phyloP scores from a whole-genome alignment of 495 filamentous ascomycete species.

The Penicillium robsamsonii region DNA sequence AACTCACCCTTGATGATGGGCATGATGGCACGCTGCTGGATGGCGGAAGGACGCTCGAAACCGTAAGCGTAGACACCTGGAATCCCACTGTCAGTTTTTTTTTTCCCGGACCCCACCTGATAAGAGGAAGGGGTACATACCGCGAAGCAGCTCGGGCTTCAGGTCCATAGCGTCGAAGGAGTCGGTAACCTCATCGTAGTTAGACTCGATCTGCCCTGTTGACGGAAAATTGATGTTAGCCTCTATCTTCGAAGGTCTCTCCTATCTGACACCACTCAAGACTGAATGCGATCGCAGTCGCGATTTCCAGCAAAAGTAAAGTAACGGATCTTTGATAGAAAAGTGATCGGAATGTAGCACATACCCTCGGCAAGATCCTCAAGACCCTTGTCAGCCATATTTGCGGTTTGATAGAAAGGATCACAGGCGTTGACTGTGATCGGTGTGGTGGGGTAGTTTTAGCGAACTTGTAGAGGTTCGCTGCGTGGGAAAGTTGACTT shows the following conservation, averaged over 20 bases:
- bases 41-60: constrained; percentile 98
- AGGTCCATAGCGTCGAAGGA: constrained; percentile 98
- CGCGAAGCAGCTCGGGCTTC: constrained; percentile 93
- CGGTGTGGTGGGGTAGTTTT: constrained; percentile 46
- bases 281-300: constrained; percentile 6
- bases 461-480: constrained; percentile 39
- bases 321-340: background rate
- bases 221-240: constrained; percentile 28
- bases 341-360: constrained; percentile 27
- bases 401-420: constrained; percentile 68
- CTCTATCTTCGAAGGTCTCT: constrained; percentile 7
- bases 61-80: constrained; percentile 97
- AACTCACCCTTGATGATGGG: constrained; percentile 97
- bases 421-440: constrained; percentile 69
- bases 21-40: constrained; percentile 99
- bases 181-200: constrained; percentile 99
- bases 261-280: constrained; percentile 22
- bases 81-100: constrained; percentile 33
- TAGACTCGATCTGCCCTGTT: constrained; percentile 96
- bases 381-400: constrained; percentile 96
- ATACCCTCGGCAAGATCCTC: constrained; percentile 91
- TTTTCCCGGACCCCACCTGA: constrained; percentile 19
- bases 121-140: constrained; percentile 52
- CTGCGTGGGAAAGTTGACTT: constrained; percentile 16
- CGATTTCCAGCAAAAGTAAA: background rate